Base-by-base conservation (phyloP, 495 filamentous ascomycete species). In the Daldinia grandis region DNA sequence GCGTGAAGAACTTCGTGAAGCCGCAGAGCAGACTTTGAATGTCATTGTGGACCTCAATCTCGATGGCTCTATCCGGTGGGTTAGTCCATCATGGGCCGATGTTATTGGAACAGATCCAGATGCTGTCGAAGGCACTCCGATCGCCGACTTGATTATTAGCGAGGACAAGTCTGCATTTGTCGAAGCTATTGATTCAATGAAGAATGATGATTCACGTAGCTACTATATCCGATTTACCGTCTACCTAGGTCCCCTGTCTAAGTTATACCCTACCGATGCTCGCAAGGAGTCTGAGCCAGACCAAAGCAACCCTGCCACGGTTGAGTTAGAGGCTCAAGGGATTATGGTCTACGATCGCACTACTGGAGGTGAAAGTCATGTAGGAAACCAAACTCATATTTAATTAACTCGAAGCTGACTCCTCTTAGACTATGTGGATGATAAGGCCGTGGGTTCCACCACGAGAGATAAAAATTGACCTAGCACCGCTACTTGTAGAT, bases 271-370 rank as follows among this genome's bases (percentile, higher is more conserved):
- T 6, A 64, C 78, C 24, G 84, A 87, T 66, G 74, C 80, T 37
- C 60, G 78, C 12, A 79, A 81, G n/a, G 83, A 85, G 47, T 78
- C 78, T 58, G 84, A 81, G 59, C 80, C 78, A 44, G 81, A 83
- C 38, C 76, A 82, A 10, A 74, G 77, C 24, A 61, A 85, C 51
- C 79, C 83, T 25, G 80, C 86, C 40, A 82, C 90, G 50, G 80
- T 98, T 62, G 90, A 91, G 59, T 85, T 99, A 64, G 96, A 99
- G 80, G 95, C 91, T 47, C 95, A 99, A 80, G 95, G 95, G 15
- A 98, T 99, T 70, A 94, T 98, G 90, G 92, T 98, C 7, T 98
- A 95, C 78, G 95, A 98, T 76, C 89, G 92, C 58, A 88, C 92
- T 10, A 91, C 93, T 42, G 92, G 93, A 58, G 91, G 90, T 50